Conservation (phyloP, 139 green algal genomes). For the Chlamydomonas sphaeroides region DNA sequence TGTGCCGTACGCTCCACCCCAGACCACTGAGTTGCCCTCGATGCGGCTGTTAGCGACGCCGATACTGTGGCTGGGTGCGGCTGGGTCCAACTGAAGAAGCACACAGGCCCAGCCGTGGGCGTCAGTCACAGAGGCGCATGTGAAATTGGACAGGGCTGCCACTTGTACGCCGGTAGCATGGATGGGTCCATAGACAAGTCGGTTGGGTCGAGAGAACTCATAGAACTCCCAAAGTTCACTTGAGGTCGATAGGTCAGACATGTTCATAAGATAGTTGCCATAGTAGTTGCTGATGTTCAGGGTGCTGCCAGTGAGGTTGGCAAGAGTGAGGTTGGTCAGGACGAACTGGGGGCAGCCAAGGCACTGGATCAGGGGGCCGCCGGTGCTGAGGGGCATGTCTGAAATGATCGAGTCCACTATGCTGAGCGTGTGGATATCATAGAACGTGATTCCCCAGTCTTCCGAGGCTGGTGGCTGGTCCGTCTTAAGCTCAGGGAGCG, state of each 20-base stretch:
- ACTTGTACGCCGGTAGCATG: no score
- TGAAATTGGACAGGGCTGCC: no score
- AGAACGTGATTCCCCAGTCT: background rate
- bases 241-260: no score
- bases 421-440: background rate
- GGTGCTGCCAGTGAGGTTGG: background rate
- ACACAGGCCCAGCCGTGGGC: background rate
- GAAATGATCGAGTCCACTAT: background rate
- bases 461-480: no score
- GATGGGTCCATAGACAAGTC: no score
- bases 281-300: no score
- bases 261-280: no score
- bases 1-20: background rate
- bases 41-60: background rate
- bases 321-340: background rate
- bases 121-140: background rate
- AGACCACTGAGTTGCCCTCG: background rate
- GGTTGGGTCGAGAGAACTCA: no score
- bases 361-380: background rate
- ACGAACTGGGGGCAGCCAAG: background rate
- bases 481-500: no score
- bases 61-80: no score
- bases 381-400: background rate
- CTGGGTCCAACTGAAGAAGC: background rate
- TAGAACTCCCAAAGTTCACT: no score